A percentile compares a stretch with the other conserved stretches of the same genome.
These are phyloP conservation scores for Ganoderma lucidum DNA, from an alignment of 1,284 basidiomycete species.

Conservation along the genomic window DNA sequence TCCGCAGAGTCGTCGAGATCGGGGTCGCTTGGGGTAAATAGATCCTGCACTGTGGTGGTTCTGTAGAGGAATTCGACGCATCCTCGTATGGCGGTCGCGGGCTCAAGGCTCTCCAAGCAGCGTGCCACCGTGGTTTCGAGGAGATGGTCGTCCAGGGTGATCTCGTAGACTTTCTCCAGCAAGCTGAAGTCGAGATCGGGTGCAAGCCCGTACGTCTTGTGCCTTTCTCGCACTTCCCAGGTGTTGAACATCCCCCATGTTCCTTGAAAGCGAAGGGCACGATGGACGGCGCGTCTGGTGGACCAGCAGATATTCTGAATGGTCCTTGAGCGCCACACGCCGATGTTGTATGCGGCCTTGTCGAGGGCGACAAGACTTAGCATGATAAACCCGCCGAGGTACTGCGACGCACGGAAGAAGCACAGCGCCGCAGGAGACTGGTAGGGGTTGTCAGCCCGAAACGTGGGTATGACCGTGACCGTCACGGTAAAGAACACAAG, in stretches of 20 bases:
- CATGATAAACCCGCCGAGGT: not conserved
- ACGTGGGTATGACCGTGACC: not conserved
- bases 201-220: not conserved
- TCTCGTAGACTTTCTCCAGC: conserved; percentile 7
- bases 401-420: not conserved
- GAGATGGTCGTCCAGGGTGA: conserved; percentile 9
- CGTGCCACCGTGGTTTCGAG: not conserved
- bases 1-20: not conserved
- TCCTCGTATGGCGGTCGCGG: not conserved
- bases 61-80: conserved; percentile 7
- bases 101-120: conserved; percentile 1
- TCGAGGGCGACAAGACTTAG: not conserved
- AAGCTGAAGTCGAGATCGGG: conserved; percentile 10
- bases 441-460: not conserved
- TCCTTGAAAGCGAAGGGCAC: not conserved
- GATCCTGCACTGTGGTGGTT: not conserved
- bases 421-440: not conserved
- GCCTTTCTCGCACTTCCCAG: conserved; percentile 12
- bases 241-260: conserved; percentile 13
- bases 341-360: not conserved
- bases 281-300: not conserved
- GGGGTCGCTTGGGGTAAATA: not conserved
- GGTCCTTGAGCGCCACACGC: not conserved
- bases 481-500: not conserved
- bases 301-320: not conserved